Evolutionary conservation across 2,329 filamentous ascomycete species (phyloP), one percentile per base, ranked within the genome.

Genomic region (Leptosphaerulina australis): DNA sequence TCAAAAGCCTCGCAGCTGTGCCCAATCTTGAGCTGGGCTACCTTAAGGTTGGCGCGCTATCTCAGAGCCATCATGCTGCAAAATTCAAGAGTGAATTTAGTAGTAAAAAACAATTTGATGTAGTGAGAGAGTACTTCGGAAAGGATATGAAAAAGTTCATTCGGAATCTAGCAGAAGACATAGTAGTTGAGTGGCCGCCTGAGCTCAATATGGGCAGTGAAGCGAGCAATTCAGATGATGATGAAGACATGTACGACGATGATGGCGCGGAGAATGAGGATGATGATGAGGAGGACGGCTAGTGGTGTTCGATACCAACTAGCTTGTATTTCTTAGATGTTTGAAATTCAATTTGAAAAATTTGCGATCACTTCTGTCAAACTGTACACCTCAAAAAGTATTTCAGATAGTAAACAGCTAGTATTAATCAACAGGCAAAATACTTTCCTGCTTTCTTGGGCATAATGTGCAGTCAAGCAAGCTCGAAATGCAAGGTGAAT

Each of bases 1-100:
- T 68, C 35, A 20, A n/a, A 7, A 48, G 8, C 6, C 35, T 67
- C 4, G 36, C 31, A 3, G 46, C 39, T 4, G 34, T 58, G 2
- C 43, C 55, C 4, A 41, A 51, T 1, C 52, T 65, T 4, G 17
- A 59, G 5, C 52, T 64, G 2, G 54, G 9, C 2, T 46, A 53
- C 14, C 21, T 64, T 2, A 64, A 61, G 15, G 51, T 57, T 3
- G 62, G 62, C 7, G 45, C 56, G 34, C 47, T 65, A 8, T 46
- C 53, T 9, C 61, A 66, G 24, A 48, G 48, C 11, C 26, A 54
- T 8, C 17, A 53, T 14, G 17, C 36, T 25, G 59, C 56, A 6
- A 35, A 50, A 3, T 66, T 66, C 47, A 55, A 34, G 30, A n/a
- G 12, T 5, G 39, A 47, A 12, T 36, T 40, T 3, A 31, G 8